phyloP scores from a whole-genome alignment of 495 filamentous ascomycete genomes.

The Apiosordaria backusii region DNA sequence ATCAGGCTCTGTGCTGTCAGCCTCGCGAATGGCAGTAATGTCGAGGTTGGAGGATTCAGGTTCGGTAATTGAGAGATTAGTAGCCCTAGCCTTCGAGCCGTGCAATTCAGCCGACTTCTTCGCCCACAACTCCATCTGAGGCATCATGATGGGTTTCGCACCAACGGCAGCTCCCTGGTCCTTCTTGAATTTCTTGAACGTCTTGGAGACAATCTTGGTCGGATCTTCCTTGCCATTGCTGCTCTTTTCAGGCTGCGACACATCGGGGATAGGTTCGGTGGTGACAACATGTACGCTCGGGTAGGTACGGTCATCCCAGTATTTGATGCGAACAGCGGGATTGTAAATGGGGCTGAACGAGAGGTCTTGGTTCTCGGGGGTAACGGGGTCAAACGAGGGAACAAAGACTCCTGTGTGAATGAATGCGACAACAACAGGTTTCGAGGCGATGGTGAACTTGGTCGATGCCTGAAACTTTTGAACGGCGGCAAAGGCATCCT shows the following conservation, averaged over 20 bases:
- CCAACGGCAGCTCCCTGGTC: conserved; percentile 52
- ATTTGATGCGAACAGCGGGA: conserved; percentile 64
- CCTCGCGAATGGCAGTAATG: conserved; percentile 4
- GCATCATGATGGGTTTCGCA: conserved; percentile 54
- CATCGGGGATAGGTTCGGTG: conserved; percentile 33
- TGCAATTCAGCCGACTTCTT: conserved; percentile 84
- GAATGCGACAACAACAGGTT: conserved; percentile 68
- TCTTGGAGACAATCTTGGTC: conserved; percentile 30
- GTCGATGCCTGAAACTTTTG: conserved; percentile 69
- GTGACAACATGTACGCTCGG: conserved; percentile 64
- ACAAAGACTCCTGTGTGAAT: conserved; percentile 89
- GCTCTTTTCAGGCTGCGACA: conserved; percentile 37
- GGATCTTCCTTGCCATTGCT: conserved; percentile 30
- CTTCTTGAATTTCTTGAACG: conserved; percentile 50
- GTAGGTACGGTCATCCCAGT: conserved; percentile 82
- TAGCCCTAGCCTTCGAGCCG: conserved; percentile 38
- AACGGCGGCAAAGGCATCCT: conserved; percentile 78
- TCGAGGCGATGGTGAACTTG: conserved; percentile 82
- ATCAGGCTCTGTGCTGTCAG: conserved; percentile 20
- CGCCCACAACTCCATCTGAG: conserved; percentile 83
- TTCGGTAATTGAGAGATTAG: conserved; percentile 19
- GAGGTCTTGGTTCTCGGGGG: conserved; percentile 53
- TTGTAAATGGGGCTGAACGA: conserved; percentile 74
- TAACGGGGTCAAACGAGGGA: conserved; percentile 58
- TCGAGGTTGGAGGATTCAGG: conserved; percentile 10